A percentile compares a stretch with the other conserved stretches of the same genome.
phyloP scores from a whole-genome alignment of 805 yeast genomes.

The Yarrowia sp. region DNA sequence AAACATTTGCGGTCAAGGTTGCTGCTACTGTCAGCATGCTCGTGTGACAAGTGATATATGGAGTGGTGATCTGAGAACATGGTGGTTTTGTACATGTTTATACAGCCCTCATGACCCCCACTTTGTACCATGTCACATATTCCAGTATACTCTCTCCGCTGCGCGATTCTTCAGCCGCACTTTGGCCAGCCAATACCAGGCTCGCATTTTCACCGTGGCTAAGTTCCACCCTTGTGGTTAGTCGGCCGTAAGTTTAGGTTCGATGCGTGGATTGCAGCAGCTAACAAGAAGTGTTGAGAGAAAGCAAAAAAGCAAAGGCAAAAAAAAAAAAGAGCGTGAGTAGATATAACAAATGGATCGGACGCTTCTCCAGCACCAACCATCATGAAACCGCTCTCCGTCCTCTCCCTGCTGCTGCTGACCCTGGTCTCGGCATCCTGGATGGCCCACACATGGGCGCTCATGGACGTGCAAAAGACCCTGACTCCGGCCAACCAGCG shows the following conservation, averaged over 20 bases:
- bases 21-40: too few relatives aligned
- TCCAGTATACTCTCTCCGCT: too few relatives aligned
- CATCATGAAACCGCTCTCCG: neutral
- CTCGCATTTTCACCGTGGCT: neutral
- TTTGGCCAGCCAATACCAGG: neutral
- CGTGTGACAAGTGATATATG: too few relatives aligned
- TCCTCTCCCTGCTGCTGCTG: neutral
- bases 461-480: constrained; percentile 4
- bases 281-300: neutral
- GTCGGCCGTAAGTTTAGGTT: constrained; percentile 11
- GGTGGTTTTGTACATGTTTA: too few relatives aligned
- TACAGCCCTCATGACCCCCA: too few relatives aligned
- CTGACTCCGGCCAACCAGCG: neutral
- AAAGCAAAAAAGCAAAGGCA: constrained; percentile 7
- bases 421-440: neutral
- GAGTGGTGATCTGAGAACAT: too few relatives aligned
- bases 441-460: constrained; percentile 19
- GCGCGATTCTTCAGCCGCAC: neutral
- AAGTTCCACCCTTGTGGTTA: constrained; percentile 20
- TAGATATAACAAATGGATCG: neutral
- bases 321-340: neutral
- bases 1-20: too few relatives aligned
- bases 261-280: constrained; percentile 14
- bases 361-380: neutral
- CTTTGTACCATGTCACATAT: too few relatives aligned